A percentile compares a stretch with the other conserved stretches of the same genome.
Evolutionary conservation across 2,329 filamentous ascomycete species (phyloP).

Genomic region (Didymellaceae sp.): DNA sequence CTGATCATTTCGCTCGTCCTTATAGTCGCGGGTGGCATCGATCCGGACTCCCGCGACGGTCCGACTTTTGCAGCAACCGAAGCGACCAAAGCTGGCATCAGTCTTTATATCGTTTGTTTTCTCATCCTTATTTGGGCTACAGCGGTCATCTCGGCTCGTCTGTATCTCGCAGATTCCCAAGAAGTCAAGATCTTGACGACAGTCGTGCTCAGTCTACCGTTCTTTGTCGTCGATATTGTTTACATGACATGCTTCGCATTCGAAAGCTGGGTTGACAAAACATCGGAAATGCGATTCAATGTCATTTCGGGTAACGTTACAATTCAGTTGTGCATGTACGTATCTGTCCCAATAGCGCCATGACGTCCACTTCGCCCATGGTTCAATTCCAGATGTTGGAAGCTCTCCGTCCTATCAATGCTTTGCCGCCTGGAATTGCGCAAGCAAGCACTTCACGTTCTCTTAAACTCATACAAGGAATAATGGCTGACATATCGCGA

Average conservation of each 20-base stretch:
- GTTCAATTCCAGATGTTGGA: not conserved
- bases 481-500: not conserved
- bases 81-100: slow-evolving; percentile 44
- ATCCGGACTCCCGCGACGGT: slow-evolving; percentile 41
- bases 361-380: not conserved
- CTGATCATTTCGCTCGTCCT: slow-evolving; percentile 44
- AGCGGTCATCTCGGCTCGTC: slow-evolving; percentile 43
- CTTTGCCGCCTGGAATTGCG: no score
- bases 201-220: slow-evolving; percentile 44
- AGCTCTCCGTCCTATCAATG: no score
- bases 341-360: slow-evolving; percentile 12
- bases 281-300: slow-evolving; percentile 37
- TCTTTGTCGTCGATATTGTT: slow-evolving; percentile 46
- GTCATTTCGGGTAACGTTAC: slow-evolving; percentile 46
- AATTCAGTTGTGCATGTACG: slow-evolving; percentile 46
- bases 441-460: no score
- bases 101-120: slow-evolving; percentile 44
- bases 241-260: slow-evolving; percentile 50
- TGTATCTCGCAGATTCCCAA: slow-evolving; percentile 41
- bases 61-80: slow-evolving; percentile 43
- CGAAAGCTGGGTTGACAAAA: slow-evolving; percentile 28
- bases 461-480: no score
- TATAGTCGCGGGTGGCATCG: slow-evolving; percentile 46
- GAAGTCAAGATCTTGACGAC: slow-evolving; percentile 47
- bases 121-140: slow-evolving; percentile 44